Evolutionary conservation across 352 stramenopile species (phyloP), one percentile per base, ranked within the genome.

Genomic region (Globisporangium megalacanthum): DNA sequence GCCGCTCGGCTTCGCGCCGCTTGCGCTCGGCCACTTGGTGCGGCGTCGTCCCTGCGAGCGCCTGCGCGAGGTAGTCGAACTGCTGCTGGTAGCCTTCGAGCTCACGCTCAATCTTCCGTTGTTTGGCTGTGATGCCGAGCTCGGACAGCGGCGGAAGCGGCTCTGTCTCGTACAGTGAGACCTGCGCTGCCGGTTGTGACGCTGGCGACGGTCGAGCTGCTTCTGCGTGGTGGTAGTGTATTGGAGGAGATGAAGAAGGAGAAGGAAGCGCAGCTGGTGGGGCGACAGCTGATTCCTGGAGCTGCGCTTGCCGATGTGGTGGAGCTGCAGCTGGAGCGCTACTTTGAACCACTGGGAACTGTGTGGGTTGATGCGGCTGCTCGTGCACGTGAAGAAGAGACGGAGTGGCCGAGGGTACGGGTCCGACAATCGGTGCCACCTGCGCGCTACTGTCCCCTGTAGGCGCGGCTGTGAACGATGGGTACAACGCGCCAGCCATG

Each of bases 11-110:
- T 35, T 88, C 74, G 20, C 80, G 75, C 25, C 66, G 61, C 10
- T 62, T 66, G 17, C 79, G 80, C 54, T 77, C 74, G 41, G 78
- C 63, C 37, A 77, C 68, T 45, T 93, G 83, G 58, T 89, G 83
- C 13, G 74, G 71, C 8, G 80, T 93, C 51, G 85, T 59, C 0
- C 80, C 77, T 17, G 74, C 74, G 14, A 93, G 57, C 17, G 74
- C 83, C 20, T 79, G 66, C 14, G 74, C 83, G n/a, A 93, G 54
- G 57, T 87, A 76, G 53, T 86, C 56, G 33, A 86, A 68, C 17
- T 74, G 73, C 25, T 73, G 54, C 52, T 77, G 55, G 45, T 81
- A 89, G 7, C 52, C 60, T 4, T 56, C 58, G 46, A 88, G 56
- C 37, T 89, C 66, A 2, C 54, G 59, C 33, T 83, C 61, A 22